These are phyloP conservation scores for Stemphylium vesicarium DNA, from an alignment of 2,329 filamentous ascomycete species.

Conservation along the genomic window DNA sequence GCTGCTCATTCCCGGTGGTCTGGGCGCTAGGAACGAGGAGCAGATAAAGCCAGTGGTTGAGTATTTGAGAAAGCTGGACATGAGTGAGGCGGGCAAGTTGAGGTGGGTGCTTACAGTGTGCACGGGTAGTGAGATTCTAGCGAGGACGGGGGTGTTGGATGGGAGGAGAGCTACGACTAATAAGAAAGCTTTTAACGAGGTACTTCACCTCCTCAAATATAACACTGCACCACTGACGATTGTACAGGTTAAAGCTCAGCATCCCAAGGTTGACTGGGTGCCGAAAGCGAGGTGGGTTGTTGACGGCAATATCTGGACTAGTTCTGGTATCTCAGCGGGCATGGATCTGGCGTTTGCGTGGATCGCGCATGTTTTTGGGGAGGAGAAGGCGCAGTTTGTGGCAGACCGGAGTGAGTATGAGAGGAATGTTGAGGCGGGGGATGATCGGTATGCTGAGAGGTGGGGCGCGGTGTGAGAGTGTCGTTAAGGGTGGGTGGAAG, in stretches of 20 bases:
- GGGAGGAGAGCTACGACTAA: conserved; percentile 70
- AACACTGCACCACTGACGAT: not conserved
- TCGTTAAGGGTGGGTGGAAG: not conserved
- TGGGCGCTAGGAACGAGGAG: conserved; percentile 52
- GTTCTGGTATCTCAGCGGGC: conserved; percentile 67
- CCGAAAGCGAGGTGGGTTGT: conserved; percentile 67
- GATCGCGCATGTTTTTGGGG: conserved; percentile 61
- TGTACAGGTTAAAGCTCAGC: conserved; percentile 52
- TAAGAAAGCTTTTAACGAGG: conserved; percentile 63
- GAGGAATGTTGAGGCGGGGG: conserved; percentile 56
- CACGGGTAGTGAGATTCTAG: conserved; percentile 67
- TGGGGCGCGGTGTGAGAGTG: conserved; percentile 33
- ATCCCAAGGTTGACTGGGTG: conserved; percentile 65
- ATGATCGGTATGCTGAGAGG: conserved; percentile 63
- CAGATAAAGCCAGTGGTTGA: conserved; percentile 49
- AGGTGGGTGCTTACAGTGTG: conserved; percentile 69
- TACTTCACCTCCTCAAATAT: too few relatives aligned
- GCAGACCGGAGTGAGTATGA: conserved; percentile 65
- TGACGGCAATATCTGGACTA: conserved; percentile 71
- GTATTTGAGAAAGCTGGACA: conserved; percentile 56
- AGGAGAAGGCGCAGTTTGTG: conserved; percentile 56
- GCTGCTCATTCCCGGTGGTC: conserved; percentile 70
- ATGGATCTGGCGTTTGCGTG: conserved; percentile 68
- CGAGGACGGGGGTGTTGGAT: conserved; percentile 65
- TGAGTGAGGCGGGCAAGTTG: conserved; percentile 50